Evolutionary conservation across 2,329 filamentous ascomycete species (phyloP).

Genomic region (Diplodia corticola): DNA sequence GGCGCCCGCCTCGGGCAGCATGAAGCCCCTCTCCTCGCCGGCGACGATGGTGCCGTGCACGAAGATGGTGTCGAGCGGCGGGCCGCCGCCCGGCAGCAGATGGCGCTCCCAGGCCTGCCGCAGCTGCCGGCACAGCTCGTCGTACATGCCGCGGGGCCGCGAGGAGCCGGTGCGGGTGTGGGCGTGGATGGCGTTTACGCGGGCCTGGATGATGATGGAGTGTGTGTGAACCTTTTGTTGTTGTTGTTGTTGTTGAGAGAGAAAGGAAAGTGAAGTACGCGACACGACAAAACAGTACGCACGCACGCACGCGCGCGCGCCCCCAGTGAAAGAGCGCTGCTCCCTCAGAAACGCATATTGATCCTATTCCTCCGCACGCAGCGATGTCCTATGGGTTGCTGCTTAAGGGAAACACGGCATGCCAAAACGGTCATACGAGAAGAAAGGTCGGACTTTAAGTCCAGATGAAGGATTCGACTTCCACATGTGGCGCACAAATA

Average conservation of each 20-base stretch:
- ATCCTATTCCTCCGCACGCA: too few relatives aligned
- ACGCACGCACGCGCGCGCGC: too few relatives aligned
- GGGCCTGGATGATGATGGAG: neutral
- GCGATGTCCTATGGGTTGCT: too few relatives aligned
- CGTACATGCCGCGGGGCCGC: constrained; percentile 20
- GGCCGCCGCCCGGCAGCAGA: neutral
- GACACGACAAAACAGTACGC: too few relatives aligned
- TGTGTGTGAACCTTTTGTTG: neutral
- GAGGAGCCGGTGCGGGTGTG: constrained; percentile 29
- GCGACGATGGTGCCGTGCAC: constrained; percentile 32
- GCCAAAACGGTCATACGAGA: too few relatives aligned
- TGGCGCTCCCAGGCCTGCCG: constrained; percentile 29
- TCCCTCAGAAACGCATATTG: too few relatives aligned
- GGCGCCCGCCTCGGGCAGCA: constrained; percentile 29
- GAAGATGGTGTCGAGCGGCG: constrained; percentile 31
- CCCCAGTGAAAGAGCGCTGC: too few relatives aligned
- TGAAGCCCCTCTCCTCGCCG: constrained; percentile 33
- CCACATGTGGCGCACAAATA: too few relatives aligned
- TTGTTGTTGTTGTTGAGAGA: neutral
- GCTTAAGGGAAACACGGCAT: too few relatives aligned
- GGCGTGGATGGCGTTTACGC: constrained; percentile 30
- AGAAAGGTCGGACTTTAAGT: too few relatives aligned
- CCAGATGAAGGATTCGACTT: too few relatives aligned
- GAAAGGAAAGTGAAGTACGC: too few relatives aligned
- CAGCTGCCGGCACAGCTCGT: constrained; percentile 24